Evolutionary conservation across 2,329 filamentous ascomycete genomes (phyloP).

Genomic region (Fusarium secorum): DNA sequence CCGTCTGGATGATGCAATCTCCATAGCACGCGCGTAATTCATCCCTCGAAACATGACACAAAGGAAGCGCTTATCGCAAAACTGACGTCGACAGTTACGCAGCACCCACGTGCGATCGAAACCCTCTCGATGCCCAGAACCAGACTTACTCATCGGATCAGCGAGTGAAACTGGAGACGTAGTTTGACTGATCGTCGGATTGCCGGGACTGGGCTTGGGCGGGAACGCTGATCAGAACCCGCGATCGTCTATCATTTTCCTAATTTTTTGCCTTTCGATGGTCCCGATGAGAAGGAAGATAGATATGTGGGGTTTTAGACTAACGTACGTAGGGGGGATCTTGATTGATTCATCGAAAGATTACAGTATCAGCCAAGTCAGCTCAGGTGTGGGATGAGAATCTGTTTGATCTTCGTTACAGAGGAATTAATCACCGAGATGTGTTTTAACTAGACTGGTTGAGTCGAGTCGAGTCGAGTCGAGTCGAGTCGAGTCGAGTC

Average conservation of each 20-base stretch:
- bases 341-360: conserved; percentile 2
- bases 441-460: not conserved
- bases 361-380: conserved; percentile 5
- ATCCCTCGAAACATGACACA: not conserved
- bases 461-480: not conserved
- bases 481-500: too few relatives aligned
- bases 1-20: conserved; percentile 25
- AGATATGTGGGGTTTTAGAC: conserved; percentile 19
- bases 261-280: not conserved
- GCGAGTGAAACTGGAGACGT: not conserved
- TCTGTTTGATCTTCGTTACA: conserved; percentile 31
- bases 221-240: conserved; percentile 26
- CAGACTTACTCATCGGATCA: conserved; percentile 19
- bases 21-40: not conserved
- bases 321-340: not conserved
- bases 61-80: not conserved
- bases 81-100: conserved; percentile 34
- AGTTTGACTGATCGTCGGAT: conserved; percentile 14
- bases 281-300: conserved; percentile 25
- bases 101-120: conserved; percentile 25
- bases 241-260: conserved; percentile 6
- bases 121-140: conserved; percentile 10
- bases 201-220: not conserved
- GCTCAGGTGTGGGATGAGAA: conserved; percentile 19
- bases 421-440: conserved; percentile 13